Evolutionary conservation across 75 land plant species (phyloP).

Genomic region (Selaginella moellendorffii): DNA sequence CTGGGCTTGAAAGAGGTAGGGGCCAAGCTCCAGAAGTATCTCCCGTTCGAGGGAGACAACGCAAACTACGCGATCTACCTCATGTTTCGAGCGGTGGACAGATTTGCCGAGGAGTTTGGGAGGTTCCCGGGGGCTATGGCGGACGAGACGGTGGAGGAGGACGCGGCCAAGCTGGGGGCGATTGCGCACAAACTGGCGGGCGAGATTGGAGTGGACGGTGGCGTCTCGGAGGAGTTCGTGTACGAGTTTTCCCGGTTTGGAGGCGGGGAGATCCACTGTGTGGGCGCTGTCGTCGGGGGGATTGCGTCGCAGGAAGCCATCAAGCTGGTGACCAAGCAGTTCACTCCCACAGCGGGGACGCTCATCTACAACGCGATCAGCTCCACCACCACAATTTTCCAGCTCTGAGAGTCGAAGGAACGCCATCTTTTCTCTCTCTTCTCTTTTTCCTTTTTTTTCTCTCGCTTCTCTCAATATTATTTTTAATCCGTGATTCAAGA

Average conservation of each 20-base stretch:
- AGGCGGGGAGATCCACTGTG: slow-evolving; percentile 76
- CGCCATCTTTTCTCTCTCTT: no score
- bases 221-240: slow-evolving; percentile 70
- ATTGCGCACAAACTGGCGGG: no score
- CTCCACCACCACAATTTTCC: slow-evolving; percentile 19
- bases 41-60: slow-evolving; percentile 72
- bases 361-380: slow-evolving; percentile 74
- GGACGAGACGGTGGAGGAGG: slow-evolving; percentile 83
- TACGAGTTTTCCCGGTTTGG: slow-evolving; percentile 85
- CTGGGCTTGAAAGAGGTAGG: slow-evolving; percentile 31
- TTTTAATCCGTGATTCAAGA: no score
- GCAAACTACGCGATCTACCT: slow-evolving; percentile 63
- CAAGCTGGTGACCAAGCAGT: slow-evolving; percentile 83
- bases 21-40: slow-evolving; percentile 48
- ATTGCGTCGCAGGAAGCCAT: slow-evolving; percentile 92
- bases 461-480: no score
- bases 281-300: slow-evolving; percentile 83
- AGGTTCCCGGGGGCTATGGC: slow-evolving; percentile 82
- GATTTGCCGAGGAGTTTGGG: slow-evolving; percentile 56
- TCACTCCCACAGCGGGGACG: slow-evolving; percentile 66
- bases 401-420: no score
- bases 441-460: no score
- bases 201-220: slow-evolving; percentile 59
- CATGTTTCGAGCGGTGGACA: slow-evolving; percentile 79
- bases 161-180: slow-evolving; percentile 46